These are phyloP conservation scores for Auricularia auricula-judae DNA, from an alignment of 768 basidiomycete species.

Conservation along the genomic window DNA sequence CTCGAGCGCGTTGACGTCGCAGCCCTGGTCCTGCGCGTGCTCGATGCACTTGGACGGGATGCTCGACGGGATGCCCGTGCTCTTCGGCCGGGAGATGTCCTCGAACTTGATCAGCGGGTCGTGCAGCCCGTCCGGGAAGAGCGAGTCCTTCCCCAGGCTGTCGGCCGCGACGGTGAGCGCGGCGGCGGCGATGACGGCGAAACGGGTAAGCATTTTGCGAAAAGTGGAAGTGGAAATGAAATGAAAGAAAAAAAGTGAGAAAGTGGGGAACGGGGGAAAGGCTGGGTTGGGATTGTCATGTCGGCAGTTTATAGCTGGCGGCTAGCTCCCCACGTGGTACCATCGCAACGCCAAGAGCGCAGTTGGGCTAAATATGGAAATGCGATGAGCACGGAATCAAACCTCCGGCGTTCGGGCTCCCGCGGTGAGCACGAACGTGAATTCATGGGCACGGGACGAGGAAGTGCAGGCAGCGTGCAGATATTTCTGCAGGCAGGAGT, in stretches of 20 bases:
- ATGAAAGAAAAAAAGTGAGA: not conserved
- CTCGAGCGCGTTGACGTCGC: not conserved
- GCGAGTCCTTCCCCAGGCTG: not conserved
- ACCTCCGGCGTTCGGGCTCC: too few relatives aligned
- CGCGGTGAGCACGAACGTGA: too few relatives aligned
- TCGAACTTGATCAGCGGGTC: not conserved
- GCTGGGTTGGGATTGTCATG: too few relatives aligned
- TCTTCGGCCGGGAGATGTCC: not conserved
- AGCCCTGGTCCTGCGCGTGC: not conserved
- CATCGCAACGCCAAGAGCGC: too few relatives aligned
- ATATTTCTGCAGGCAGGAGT: too few relatives aligned
- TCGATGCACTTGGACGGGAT: not conserved
- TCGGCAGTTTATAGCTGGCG: too few relatives aligned
- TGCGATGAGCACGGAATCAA: too few relatives aligned
- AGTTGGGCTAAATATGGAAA: too few relatives aligned
- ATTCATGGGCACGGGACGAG: too few relatives aligned
- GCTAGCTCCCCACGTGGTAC: too few relatives aligned
- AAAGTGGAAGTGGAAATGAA: slow-evolving; percentile 2
- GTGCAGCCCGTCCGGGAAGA: not conserved
- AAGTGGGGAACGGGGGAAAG: too few relatives aligned
- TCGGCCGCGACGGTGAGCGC: not conserved
- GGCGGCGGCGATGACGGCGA: not conserved
- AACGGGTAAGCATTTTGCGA: not conserved
- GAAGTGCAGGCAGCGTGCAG: too few relatives aligned
- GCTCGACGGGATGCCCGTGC: not conserved